phyloP scores from a whole-genome alignment of 106 monocot species.

The Dendrobium catenatum region DNA sequence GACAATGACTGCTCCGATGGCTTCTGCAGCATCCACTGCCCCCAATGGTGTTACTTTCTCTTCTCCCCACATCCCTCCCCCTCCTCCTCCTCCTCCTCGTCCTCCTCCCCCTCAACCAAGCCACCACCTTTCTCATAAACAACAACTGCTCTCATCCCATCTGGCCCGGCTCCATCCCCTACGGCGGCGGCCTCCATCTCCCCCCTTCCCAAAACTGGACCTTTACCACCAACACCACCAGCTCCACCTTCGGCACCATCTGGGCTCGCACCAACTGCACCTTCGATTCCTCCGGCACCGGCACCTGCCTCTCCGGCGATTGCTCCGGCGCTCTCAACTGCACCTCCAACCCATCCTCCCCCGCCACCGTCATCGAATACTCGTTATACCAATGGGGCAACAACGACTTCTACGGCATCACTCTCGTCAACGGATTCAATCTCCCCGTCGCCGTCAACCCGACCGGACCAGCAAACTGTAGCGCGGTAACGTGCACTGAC shows the following conservation, averaged over 20 bases:
- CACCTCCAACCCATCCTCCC: background rate
- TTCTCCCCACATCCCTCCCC: background rate
- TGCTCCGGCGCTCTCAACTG: background rate
- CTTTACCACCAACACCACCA: background rate
- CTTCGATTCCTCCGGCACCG: background rate
- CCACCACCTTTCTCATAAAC: constrained; percentile 1
- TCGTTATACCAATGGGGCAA: constrained; percentile 2
- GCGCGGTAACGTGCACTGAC: constrained; percentile 11
- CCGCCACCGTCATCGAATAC: constrained; percentile 1
- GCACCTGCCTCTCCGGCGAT: constrained; percentile 5
- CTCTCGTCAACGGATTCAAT: constrained; percentile 37
- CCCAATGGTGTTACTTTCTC: constrained; percentile 59
- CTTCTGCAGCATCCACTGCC: constrained; percentile 66
- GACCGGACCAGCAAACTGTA: constrained; percentile 4
- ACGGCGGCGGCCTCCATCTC: background rate
- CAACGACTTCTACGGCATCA: constrained; percentile 28
- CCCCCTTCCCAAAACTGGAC: constrained; percentile 1
- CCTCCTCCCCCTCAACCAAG: background rate
- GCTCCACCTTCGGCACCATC: background rate
- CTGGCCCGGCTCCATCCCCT: background rate
- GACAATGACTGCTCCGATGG: constrained; percentile 36
- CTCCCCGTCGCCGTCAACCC: constrained; percentile 24
- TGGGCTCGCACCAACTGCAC: constrained; percentile 7
- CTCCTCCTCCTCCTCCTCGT: background rate
- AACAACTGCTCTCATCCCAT: constrained; percentile 7